These are phyloP conservation scores for Drosera spatulata DNA, from an alignment of 179 eudicot genomes.

Conservation along the genomic window DNA sequence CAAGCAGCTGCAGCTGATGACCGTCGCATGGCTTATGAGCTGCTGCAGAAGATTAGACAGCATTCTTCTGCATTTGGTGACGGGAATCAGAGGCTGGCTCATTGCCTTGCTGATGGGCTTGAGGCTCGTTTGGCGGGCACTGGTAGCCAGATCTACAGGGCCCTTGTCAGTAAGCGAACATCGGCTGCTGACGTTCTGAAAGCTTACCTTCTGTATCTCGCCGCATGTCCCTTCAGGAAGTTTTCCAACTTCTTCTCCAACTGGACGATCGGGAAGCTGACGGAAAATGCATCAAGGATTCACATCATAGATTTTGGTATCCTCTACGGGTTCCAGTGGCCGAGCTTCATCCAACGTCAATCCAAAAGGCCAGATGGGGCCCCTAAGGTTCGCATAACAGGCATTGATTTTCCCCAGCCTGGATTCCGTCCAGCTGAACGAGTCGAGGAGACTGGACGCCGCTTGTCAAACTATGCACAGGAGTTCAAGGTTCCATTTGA, in stretches of 20 bases:
- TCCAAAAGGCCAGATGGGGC: constrained; percentile 38
- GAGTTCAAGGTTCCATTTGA: constrained; percentile 49
- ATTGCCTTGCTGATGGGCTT: constrained; percentile 51
- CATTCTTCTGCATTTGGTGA: constrained; percentile 60
- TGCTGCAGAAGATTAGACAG: constrained; percentile 41
- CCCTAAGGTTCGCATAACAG: constrained; percentile 50
- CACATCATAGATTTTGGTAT: constrained; percentile 67
- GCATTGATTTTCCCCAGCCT: constrained; percentile 61
- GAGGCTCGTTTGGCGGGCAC: constrained; percentile 63
- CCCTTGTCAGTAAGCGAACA: constrained; percentile 27
- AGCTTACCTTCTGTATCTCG: constrained; percentile 46
- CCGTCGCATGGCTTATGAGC: constrained; percentile 29
- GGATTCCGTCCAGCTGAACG: constrained; percentile 54
- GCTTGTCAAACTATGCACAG: constrained; percentile 40
- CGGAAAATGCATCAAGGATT: constrained; percentile 22
- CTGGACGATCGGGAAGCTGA: constrained; percentile 23
- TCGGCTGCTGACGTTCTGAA: constrained; percentile 39
- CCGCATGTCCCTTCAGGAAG: constrained; percentile 50
- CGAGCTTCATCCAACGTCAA: constrained; percentile 43
- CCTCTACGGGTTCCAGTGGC: constrained; percentile 65
- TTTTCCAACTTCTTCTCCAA: constrained; percentile 42
- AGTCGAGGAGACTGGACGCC: constrained; percentile 52
- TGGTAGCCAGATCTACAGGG: constrained; percentile 46
- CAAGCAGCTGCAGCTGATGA: constrained; percentile 58
- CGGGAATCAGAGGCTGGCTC: constrained; percentile 63